phyloP scores from a whole-genome alignment of 345 rosid genomes.

The thale cress (Arabidopsis thaliana) region DNA sequence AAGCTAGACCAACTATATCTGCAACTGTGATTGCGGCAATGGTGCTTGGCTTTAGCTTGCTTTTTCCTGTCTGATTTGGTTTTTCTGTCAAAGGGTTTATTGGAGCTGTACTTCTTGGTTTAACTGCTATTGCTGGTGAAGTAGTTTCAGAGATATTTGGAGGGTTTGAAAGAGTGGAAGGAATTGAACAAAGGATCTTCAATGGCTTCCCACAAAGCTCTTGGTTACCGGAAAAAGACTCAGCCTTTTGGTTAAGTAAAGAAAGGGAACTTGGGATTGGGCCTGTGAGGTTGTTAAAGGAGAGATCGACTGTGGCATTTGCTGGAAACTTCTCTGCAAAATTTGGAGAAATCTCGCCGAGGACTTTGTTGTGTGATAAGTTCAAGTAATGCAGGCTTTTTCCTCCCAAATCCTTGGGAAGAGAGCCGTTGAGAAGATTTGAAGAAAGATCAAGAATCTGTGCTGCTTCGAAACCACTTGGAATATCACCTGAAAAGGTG shows the following conservation, averaged over 20 bases:
- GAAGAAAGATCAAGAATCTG: constrained; percentile 79
- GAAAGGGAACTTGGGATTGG: constrained; percentile 67
- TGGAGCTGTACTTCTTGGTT: constrained; percentile 63
- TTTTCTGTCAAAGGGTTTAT: constrained; percentile 38
- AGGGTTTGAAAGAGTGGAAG: constrained; percentile 76
- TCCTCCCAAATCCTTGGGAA: constrained; percentile 69
- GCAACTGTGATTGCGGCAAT: constrained; percentile 70
- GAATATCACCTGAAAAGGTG: constrained; percentile 64
- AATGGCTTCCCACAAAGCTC: constrained; percentile 88
- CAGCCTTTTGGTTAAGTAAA: constrained; percentile 62
- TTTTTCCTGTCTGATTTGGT: constrained; percentile 32
- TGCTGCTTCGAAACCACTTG: constrained; percentile 59
- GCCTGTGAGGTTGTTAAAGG: constrained; percentile 87
- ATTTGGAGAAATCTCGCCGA: constrained; percentile 59
- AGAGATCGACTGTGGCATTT: constrained; percentile 70
- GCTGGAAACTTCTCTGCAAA: constrained; percentile 64
- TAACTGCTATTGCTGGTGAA: constrained; percentile 92
- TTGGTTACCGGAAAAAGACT: constrained; percentile 62
- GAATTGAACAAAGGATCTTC: constrained; percentile 72
- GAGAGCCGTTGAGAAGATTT: constrained; percentile 70
- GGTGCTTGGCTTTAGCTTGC: constrained; percentile 70
- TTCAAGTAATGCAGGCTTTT: constrained; percentile 62
- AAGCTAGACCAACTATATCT: constrained; percentile 64
- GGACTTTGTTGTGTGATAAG: constrained; percentile 74
- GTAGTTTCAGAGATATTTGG: constrained; percentile 61